phyloP scores from a whole-genome alignment of 768 basidiomycete genomes.

The Mycena olivaceomarginata region DNA sequence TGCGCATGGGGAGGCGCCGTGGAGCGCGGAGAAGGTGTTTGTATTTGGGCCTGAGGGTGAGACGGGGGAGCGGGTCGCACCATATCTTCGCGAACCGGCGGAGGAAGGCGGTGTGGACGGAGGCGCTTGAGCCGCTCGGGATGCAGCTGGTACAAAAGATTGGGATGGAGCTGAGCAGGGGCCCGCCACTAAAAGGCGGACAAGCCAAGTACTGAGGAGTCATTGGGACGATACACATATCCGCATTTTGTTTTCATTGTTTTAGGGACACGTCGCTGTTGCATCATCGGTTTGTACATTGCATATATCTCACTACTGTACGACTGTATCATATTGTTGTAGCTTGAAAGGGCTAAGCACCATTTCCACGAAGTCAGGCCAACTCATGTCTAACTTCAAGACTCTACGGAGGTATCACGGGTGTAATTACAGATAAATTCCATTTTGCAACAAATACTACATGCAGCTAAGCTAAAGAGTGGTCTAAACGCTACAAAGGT shows the following conservation, averaged over 20 bases:
- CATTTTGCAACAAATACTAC: constrained; percentile 6
- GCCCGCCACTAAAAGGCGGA: constrained; percentile 64
- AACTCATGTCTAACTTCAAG: neutral
- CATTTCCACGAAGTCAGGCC: too few species aligned
- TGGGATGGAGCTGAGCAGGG: constrained; percentile 83
- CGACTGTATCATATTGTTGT: too few species aligned
- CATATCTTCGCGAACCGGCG: constrained; percentile 81
- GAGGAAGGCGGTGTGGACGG: constrained; percentile 76
- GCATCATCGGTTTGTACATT: too few species aligned
- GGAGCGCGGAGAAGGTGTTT: constrained; percentile 81
- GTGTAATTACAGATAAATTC: neutral
- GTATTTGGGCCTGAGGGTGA: constrained; percentile 92
- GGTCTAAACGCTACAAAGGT: constrained; percentile 25
- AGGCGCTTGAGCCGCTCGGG: constrained; percentile 82
- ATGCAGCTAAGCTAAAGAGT: neutral
- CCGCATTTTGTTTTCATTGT: constrained; percentile 11
- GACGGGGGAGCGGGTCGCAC: constrained; percentile 80
- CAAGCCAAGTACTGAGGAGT: constrained; percentile 13
- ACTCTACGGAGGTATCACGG: too few species aligned
- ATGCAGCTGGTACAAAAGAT: constrained; percentile 80
- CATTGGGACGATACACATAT: too few species aligned
- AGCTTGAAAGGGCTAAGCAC: too few species aligned
- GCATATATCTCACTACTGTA: too few species aligned
- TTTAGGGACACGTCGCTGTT: neutral
- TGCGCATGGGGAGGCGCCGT: constrained; percentile 83